These are phyloP conservation scores for Diaporthe amygdali DNA, from an alignment of 2,329 filamentous ascomycete genomes.

Conservation along the genomic window DNA sequence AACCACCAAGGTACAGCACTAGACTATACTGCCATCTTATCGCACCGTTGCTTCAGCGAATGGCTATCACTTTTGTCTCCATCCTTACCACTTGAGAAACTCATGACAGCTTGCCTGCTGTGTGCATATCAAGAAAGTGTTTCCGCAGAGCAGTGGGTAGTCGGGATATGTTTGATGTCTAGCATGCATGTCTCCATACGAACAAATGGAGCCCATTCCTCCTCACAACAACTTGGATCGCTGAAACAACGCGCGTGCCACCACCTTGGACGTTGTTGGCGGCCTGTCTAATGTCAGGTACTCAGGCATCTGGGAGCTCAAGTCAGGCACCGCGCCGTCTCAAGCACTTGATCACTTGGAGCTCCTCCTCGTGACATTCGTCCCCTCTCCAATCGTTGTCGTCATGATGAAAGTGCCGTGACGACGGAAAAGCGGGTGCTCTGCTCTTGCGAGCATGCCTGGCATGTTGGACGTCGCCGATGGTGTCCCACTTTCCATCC, in stretches of 20 bases:
- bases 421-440: slow-evolving; percentile 8
- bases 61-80: neutral
- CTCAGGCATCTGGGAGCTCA: neutral
- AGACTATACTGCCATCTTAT: neutral
- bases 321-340: neutral
- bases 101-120: neutral
- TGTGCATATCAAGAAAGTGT: neutral
- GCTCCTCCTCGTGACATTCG: neutral
- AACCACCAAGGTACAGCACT: neutral
- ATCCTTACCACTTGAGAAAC: neutral
- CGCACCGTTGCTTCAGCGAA: slow-evolving; percentile 3
- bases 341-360: neutral
- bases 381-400: neutral
- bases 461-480: neutral
- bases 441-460: neutral
- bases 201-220: neutral
- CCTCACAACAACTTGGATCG: neutral
- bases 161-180: neutral
- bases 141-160: neutral
- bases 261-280: neutral
- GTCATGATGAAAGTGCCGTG: slow-evolving; percentile 17
- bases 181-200: neutral
- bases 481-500: neutral
- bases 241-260: neutral
- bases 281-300: neutral